Evolutionary conservation across 2,329 filamentous ascomycete genomes (phyloP), one percentile per base, ranked within the genome.

Genomic region (Clarireedia hainanense): DNA sequence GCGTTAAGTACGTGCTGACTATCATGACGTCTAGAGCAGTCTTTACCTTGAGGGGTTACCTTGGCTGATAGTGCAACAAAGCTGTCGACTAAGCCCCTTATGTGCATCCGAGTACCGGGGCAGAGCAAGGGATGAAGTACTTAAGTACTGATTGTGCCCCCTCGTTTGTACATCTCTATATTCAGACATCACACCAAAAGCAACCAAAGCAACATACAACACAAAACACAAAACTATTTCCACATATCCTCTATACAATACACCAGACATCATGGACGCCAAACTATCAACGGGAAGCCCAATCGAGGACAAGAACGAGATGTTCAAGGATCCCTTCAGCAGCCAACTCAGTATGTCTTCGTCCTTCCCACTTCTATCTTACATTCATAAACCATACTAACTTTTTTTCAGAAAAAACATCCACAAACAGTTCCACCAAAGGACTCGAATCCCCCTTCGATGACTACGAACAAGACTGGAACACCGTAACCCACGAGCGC

Each of bases 401-500:
- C 12, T 7, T 12, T 46, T 46, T 14, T 24, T 6, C 15, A 55
- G 52, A 55, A 12, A 55, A 50, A 37, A 26, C 26, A 24, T 34
- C 20, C 1, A 50, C 52, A 30, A 43, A 17, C 4, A 12, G 26
- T 27, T 55, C 52, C 7, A 2, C 24, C 14, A 17, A 50, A 46
- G 23, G n/a, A 2, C 6, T 50, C 9, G 52, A 55, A 2, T 43
- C 52, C 27, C 46, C 52, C n/a, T 55, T 55, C 37, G 52, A 50
- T 50, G 53, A 56, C 5, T 56, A 46, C 24, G 47, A 45, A n/a
- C 53, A 56, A 56, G 53, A 56, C 5, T 56, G 53, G 53, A 56
- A 17, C 4, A 52, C 24, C 2, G 39, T n/a, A 1, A 52, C 48
- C 10, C 47, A 46, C n/a, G 47, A 51, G 7, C 23, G 48, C 14